These are phyloP conservation scores for Vitis labrusca DNA, from an alignment of 164 flowering plant species.

Conservation along the genomic window DNA sequence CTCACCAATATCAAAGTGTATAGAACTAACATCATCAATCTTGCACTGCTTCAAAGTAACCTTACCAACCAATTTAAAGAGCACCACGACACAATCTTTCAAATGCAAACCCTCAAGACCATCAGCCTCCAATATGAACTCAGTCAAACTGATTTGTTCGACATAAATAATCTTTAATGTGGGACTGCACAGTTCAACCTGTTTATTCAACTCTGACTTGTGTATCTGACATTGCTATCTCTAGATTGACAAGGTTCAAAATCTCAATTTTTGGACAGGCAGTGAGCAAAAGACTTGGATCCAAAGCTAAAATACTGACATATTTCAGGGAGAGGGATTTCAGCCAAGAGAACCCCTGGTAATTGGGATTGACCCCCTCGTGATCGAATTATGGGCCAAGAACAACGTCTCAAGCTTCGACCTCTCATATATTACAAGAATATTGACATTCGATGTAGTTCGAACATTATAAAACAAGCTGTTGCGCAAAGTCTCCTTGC, in stretches of 20 bases:
- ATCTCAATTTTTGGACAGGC: constrained; percentile 76
- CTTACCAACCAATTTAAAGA: constrained; percentile 74
- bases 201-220: constrained; percentile 19
- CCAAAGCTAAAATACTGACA: constrained; percentile 81
- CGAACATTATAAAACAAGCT: constrained; percentile 63
- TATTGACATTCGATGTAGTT: constrained; percentile 66
- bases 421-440: constrained; percentile 81
- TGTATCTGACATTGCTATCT: constrained; percentile 86
- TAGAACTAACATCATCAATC: constrained; percentile 84
- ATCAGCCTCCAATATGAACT: constrained; percentile 84
- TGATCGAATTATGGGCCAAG: constrained; percentile 68
- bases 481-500: constrained; percentile 67
- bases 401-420: constrained; percentile 68
- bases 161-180: constrained; percentile 65
- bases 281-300: constrained; percentile 70
- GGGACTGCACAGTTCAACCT: constrained; percentile 66
- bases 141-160: constrained; percentile 76
- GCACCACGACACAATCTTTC: constrained; percentile 75
- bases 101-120: constrained; percentile 66
- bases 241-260: constrained; percentile 63
- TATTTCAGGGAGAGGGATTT: constrained; percentile 61
- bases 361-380: constrained; percentile 77
- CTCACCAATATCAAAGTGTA: constrained; percentile 84
- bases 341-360: constrained; percentile 76
- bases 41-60: constrained; percentile 61